Base-by-base conservation (phyloP, 495 filamentous ascomycete species). In the Cercophora sp. region DNA sequence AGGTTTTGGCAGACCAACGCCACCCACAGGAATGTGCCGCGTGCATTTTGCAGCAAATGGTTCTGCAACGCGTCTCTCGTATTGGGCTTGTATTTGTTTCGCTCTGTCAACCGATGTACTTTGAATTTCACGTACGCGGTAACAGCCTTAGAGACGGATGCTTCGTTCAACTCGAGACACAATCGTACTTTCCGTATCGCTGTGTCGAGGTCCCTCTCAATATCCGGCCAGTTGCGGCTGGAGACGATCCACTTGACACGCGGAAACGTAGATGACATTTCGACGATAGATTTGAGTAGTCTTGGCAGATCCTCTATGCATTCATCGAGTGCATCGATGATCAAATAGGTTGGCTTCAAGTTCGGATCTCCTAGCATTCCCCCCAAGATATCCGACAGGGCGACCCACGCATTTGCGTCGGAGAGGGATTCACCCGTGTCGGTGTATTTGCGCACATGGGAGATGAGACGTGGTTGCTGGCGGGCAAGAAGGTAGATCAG, bases 271-370 rank as follows among this genome's bases (percentile, higher is more conserved):
- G n/a, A n/a, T n/a, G 56, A 57, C 8, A 44, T 58, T 13, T 48
- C 19, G 25, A 51, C 35, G 16, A 76, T 63, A 19, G 74, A 46
- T 8, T 63, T 13, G 57, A 75, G 60, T 43, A 75, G 62, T 8
- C 61, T 25, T 3, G 35, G 15, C 40, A 62, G 50, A 23, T 59
- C 67, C 5, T 24, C 44, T 5, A 51, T 55, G 45, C 73, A 79
- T 58, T 80, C 78, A 55, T 79, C 73, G 3, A 80, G 68, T 4
- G 75, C 78, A 55, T 80, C 78, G 45, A 79, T 63, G 0, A 79
- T 51, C 5, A 76, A 36, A 51, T 58, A 71, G 2, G 66, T 54
- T 4, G 6, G 48, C 3, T 55, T 24, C 10, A 69, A 26, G 29
- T 27, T 52, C 13, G 56, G 50, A 44, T 72, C 68, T 31, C 63